Evolutionary conservation across 73 alveolate species (phyloP).

Genomic region (Tetrahymena thermophila): DNA sequence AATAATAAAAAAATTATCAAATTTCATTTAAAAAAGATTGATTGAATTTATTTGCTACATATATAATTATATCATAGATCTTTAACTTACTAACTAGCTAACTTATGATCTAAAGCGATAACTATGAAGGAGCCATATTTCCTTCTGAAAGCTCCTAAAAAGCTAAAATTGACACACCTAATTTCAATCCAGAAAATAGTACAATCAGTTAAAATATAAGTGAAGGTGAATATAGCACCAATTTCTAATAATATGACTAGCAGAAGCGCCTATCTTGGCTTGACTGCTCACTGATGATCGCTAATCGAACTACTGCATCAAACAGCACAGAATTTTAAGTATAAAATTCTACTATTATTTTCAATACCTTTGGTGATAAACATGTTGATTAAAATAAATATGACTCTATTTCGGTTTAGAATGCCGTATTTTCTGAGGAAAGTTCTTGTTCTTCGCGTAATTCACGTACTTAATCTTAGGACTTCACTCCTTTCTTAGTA

Average conservation of each 20-base stretch:
- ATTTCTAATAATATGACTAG: background rate
- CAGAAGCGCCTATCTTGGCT: background rate
- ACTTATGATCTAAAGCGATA: background rate
- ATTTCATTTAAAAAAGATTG: background rate
- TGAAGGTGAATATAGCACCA: background rate
- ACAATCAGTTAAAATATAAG: background rate
- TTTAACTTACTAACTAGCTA: too few relatives aligned
- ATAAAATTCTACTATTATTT: background rate
- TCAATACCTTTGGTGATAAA: background rate
- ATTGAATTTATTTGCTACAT: too few relatives aligned
- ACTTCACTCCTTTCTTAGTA: background rate
- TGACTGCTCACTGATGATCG: background rate
- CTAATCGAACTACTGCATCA: background rate
- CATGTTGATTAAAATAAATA: background rate
- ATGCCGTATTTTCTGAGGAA: background rate
- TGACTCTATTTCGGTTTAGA: background rate
- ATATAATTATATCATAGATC: too few relatives aligned
- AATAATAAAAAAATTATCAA: too few relatives aligned
- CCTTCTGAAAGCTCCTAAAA: background rate
- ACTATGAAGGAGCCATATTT: background rate
- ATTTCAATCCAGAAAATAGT: background rate
- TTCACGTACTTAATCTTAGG: background rate
- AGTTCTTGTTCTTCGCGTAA: background rate
- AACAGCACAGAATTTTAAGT: background rate
- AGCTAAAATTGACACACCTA: background rate